Percentiles rank a stretch among this genome's conserved stretches.
Conservation (phyloP, 495 filamentous ascomycete species). For the Aspergillus indologenus region DNA sequence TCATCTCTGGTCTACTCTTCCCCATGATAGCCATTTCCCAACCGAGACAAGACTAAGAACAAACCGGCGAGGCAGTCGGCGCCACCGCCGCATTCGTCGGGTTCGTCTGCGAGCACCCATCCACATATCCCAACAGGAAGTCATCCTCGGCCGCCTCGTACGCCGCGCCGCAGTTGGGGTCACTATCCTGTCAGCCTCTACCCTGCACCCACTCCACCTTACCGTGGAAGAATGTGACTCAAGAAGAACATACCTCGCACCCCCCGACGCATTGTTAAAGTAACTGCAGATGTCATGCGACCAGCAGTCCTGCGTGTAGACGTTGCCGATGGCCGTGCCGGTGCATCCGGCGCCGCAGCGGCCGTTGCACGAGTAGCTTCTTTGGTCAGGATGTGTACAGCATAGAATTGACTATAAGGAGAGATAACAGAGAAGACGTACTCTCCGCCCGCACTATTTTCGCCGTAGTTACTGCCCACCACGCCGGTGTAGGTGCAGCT, state of each 20-base stretch:
- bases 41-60: conserved; percentile 4
- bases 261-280: conserved; percentile 14
- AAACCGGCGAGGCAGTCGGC: conserved; percentile 6
- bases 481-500: conserved; percentile 12
- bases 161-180: conserved; percentile 14
- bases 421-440: conserved; percentile 5
- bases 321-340: conserved; percentile 10
- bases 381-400: neutral
- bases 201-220: neutral
- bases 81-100: conserved; percentile 7
- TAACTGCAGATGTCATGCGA: conserved; percentile 18
- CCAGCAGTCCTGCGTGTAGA: conserved; percentile 17
- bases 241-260: conserved; percentile 15
- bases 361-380: conserved; percentile 18
- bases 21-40: neutral
- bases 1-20: too few relatives aligned
- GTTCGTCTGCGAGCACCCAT: conserved; percentile 15
- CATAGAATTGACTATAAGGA: too few relatives aligned
- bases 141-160: conserved; percentile 14
- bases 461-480: conserved; percentile 17
- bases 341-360: conserved; percentile 16
- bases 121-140: conserved; percentile 2
- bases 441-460: conserved; percentile 14
- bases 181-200: conserved; percentile 1
- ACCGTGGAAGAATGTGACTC: too few relatives aligned